Conservation (phyloP, 2,329 filamentous ascomycete genomes). For the Colletotrichum eleusines region DNA sequence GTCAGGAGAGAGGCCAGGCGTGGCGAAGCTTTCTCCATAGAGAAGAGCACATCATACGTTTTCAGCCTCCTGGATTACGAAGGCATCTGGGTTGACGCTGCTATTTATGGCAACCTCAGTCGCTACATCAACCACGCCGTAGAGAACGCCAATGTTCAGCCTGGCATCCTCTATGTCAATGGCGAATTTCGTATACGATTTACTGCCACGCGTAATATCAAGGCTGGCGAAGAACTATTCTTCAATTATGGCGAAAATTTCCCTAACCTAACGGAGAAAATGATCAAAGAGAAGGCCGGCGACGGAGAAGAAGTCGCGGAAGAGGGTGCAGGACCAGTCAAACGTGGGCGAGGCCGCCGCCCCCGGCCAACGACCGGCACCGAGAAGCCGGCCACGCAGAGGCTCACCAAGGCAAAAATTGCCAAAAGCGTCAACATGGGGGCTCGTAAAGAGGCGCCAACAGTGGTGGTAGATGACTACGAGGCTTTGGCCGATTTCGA, state of each 20-base stretch:
- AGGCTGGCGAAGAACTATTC: conserved; percentile 80
- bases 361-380: conserved; percentile 6
- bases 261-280: conserved; percentile 69
- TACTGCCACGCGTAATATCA: conserved; percentile 74
- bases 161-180: conserved; percentile 78
- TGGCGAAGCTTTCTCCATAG: conserved; percentile 71
- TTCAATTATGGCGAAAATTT: conserved; percentile 84
- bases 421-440: conserved; percentile 35
- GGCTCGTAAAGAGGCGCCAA: conserved; percentile 39
- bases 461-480: conserved; percentile 31
- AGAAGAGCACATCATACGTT: conserved; percentile 72
- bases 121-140: conserved; percentile 86
- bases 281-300: conserved; percentile 58
- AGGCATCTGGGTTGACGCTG: conserved; percentile 78
- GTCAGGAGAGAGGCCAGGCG: conserved; percentile 74
- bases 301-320: conserved; percentile 41
- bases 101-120: conserved; percentile 82
- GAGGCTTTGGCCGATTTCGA: conserved; percentile 34
- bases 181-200: conserved; percentile 83
- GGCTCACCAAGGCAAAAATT: conserved; percentile 33
- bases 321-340: conserved; percentile 14
- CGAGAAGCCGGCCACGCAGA: conserved; percentile 27
- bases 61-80: conserved; percentile 71
- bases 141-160: conserved; percentile 66
- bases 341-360: conserved; percentile 30